phyloP scores from a whole-genome alignment of 2,329 filamentous ascomycete genomes.

The Penicillium aurantiogriseum region DNA sequence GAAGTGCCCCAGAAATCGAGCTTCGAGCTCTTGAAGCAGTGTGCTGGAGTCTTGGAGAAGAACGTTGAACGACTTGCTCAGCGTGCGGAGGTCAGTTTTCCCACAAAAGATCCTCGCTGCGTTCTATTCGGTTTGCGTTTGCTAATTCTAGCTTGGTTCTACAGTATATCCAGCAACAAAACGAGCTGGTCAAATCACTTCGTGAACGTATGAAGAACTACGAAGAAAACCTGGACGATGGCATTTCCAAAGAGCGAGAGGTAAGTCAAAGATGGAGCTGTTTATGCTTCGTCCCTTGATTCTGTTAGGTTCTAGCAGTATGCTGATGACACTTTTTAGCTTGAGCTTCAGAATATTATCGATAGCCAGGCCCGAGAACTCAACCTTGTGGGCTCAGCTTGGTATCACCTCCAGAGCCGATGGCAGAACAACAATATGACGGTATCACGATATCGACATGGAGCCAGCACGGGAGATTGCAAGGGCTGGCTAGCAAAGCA shows the following conservation, averaged over 20 bases:
- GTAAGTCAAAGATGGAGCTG: constrained; percentile 25
- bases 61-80: constrained; percentile 46
- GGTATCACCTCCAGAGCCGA: constrained; percentile 48
- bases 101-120: neutral
- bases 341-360: constrained; percentile 43
- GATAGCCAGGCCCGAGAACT: constrained; percentile 45
- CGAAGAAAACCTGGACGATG: constrained; percentile 39
- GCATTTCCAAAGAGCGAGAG: constrained; percentile 42
- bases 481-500: constrained; percentile 49
- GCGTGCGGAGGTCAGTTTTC: constrained; percentile 43
- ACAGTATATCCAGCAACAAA: constrained; percentile 45
- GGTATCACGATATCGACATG: constrained; percentile 42
- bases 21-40: constrained; percentile 43
- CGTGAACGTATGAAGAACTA: constrained; percentile 43
- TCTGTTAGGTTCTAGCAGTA: neutral
- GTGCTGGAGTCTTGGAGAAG: constrained; percentile 57
- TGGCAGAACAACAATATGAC: constrained; percentile 46
- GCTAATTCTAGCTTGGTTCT: constrained; percentile 15
- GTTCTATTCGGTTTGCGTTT: neutral
- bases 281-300: neutral
- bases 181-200: constrained; percentile 43
- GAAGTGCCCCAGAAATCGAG: constrained; percentile 38
- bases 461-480: constrained; percentile 37
- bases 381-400: constrained; percentile 46
- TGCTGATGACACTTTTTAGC: constrained; percentile 28